Evolutionary conservation across 495 filamentous ascomycete genomes (phyloP), one percentile per base, ranked within the genome.

Genomic region (Niebla homalea): DNA sequence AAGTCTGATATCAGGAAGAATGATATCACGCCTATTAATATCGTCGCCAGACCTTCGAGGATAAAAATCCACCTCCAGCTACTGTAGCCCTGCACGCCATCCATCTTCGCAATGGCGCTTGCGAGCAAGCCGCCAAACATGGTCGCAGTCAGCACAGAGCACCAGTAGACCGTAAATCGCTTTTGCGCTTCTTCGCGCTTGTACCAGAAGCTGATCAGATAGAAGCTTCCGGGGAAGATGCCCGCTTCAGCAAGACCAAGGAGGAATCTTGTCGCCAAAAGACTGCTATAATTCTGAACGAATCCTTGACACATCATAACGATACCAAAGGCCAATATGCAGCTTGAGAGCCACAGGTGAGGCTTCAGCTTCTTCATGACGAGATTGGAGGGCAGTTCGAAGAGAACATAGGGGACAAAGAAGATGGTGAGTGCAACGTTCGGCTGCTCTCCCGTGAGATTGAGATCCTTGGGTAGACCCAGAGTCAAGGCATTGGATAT

Each of bases 191-290:
- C 62, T 35, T 58, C 52, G 14, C 60, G 57, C 11, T 54, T 56
- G 45, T 66, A 66, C 63, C 63, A 66, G 23, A 60, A 43, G 35
- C 61, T 59, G 11, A 65, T 56, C 14, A 65, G 51, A 45, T 62
- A 65, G 29, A 62, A 60, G 12, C 58, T 52, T 57, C 63, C 64
- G 14, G 64, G 64, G 49, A 64, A 65, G 5, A 64, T 36, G 2
- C 64, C 64, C 21, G 63, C 58, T 46, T 66, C 63, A 10, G 57
- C 53, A 4, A 64, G 26, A 18, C 63, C 63, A 5, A 87, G 67
- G 55, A 87, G 80, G 69, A 87, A 87, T n/a, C 80, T 70, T 2
- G 80, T 81, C 0, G 74, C 65, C 12, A 87, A 62, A 4, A 89
- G 66, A 15, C 85, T 81, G 21, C 61, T 59, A 57, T 81, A 87